phyloP scores from a whole-genome alignment of 176 grass and related monocot species.

The Oryza meyeriana region DNA sequence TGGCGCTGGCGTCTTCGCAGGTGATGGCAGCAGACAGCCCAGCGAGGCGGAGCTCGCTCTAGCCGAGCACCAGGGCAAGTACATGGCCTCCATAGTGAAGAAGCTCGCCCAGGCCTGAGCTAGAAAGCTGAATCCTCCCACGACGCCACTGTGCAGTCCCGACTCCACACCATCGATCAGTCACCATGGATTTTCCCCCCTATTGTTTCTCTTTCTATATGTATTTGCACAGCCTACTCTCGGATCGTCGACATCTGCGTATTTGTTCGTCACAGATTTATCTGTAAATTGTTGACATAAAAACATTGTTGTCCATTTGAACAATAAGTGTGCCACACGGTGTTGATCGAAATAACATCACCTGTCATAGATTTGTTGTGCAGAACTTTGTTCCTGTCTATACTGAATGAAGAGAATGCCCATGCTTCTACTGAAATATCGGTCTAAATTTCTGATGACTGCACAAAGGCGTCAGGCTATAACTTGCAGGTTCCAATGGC shows the following conservation, averaged over 20 bases:
- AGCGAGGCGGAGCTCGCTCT: constrained; percentile 66
- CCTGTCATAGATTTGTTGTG: constrained; percentile 9
- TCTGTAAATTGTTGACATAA: constrained; percentile 46
- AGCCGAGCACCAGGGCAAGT: constrained; percentile 85
- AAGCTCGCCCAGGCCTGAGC: constrained; percentile 44
- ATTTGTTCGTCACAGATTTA: constrained; percentile 29
- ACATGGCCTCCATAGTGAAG: constrained; percentile 81
- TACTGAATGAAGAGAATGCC: neutral
- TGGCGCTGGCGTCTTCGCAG: constrained; percentile 77
- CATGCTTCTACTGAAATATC: neutral
- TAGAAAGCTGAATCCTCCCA: neutral
- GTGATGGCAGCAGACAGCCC: constrained; percentile 69
- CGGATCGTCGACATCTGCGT: neutral
- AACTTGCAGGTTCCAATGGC: neutral
- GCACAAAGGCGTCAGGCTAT: neutral
- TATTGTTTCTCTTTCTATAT: constrained; percentile 39
- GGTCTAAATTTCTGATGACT: neutral
- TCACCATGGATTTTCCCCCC: constrained; percentile 17
- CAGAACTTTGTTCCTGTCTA: neutral
- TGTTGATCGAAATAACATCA: constrained; percentile 30
- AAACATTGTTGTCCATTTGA: constrained; percentile 36
- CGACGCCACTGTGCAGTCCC: constrained; percentile 17
- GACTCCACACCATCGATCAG: constrained; percentile 19
- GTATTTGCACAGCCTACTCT: constrained; percentile 43
- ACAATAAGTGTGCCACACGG: constrained; percentile 38